phyloP scores from a whole-genome alignment of 2,329 filamentous ascomycete species.

The Scolecobasidium constrictum region DNA sequence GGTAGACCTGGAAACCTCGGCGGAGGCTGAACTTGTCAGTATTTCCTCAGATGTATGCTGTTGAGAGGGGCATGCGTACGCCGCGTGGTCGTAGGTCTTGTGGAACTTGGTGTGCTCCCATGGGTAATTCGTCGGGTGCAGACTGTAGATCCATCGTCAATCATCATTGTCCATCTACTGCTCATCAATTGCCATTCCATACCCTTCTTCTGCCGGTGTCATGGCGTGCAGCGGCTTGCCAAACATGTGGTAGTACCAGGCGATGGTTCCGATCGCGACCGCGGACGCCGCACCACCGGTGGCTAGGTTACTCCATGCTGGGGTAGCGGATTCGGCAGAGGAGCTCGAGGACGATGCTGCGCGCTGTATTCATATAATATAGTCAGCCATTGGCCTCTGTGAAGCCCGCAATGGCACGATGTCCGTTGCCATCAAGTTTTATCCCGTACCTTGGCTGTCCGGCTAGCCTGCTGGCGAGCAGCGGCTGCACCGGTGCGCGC shows the following conservation, averaged over 20 bases:
- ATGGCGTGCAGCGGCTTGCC: constrained; percentile 77
- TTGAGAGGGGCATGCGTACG: constrained; percentile 51
- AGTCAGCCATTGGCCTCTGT: constrained; percentile 16
- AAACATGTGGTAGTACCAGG: constrained; percentile 97
- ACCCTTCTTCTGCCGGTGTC: constrained; percentile 97
- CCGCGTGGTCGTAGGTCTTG: constrained; percentile 95
- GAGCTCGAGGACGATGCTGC: constrained; percentile 56
- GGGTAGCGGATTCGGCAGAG: constrained; percentile 58
- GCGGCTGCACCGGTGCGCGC: constrained; percentile 73
- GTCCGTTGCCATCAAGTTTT: constrained; percentile 15
- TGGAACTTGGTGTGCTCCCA: constrained; percentile 89
- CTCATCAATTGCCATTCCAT: constrained; percentile 38
- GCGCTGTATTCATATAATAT: constrained; percentile 29
- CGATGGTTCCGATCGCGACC: constrained; percentile 77
- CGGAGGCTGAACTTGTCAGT: constrained; percentile 56
- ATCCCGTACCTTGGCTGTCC: constrained; percentile 33
- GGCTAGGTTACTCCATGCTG: constrained; percentile 73
- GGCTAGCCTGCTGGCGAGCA: constrained; percentile 46
- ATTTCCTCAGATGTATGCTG: constrained; percentile 9
- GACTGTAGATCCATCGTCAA: constrained; percentile 41
- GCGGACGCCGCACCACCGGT: constrained; percentile 79
- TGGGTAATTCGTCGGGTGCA: constrained; percentile 84
- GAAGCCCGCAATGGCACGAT: constrained; percentile 18
- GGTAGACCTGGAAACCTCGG: constrained; percentile 99
- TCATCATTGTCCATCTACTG: constrained; percentile 8